Evolutionary conservation across 148 eudicot genomes (phyloP), one percentile per base, ranked within the genome.

Genomic region (Cornus kousa): DNA sequence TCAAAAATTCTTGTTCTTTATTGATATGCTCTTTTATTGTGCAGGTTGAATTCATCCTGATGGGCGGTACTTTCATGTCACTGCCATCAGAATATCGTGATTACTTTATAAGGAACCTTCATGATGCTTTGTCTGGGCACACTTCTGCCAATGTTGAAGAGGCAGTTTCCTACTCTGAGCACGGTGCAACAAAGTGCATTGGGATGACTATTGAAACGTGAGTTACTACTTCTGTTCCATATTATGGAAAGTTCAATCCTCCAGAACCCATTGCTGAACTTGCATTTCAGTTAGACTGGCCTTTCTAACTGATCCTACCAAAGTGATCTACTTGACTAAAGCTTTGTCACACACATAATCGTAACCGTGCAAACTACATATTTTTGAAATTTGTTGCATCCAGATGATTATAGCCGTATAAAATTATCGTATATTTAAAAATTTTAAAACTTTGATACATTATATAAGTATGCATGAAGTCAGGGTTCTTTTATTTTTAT

Each of bases 151-250:
- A 94, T 80, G 94, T 96, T 79, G 99, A 96, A 82, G 99, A 96
- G 87, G 98, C 99, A 76, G 95, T 96, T 71, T 83, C 97, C 72
- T 96, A 93, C 85, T 94, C 98, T 32, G 99, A 96, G 85, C 99
- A 96, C 79, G 79, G 99, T 86, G 90, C 99, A 68, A 86, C 80
- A 35, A 96, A 96, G 88, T 96, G 99, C 83, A 96, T 96, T 67
- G 99, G 99, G 83, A 96, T 96, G 99, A 96, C 99, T 53, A 96
- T 96, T 79, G 99, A 96, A 86, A 96, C 99, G 99, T 96, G 84
- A 90, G 97, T 84, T 78, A 53, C 53, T 70, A 74, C 22, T 43
- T 67, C n/a, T 40, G 32, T 68, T 37, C 20, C 37, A 28, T 59
- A 66, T 37, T 3, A 59, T 73, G 55, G 1, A 19, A 60, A 35